Evolutionary conservation across 2,329 filamentous ascomycete genomes (phyloP), one percentile per base, ranked within the genome.

Genomic region (Cyclaneusma minus): DNA sequence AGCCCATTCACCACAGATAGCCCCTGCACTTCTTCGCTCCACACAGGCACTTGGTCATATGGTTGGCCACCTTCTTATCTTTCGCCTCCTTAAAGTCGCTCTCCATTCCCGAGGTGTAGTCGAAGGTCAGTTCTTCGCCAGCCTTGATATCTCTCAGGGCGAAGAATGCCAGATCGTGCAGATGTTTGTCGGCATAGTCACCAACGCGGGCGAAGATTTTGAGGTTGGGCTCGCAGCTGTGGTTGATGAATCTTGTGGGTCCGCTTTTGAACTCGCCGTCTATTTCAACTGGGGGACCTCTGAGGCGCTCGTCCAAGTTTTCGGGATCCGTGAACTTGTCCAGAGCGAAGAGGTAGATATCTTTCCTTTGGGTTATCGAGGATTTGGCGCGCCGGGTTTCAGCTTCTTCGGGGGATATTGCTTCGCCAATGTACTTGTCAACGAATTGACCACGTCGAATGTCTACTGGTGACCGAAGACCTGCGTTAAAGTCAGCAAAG

Each of bases 221-320:
- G 42, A 83, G 63, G 41, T 85, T 87, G 0, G 81, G 80, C 4
- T 80, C 67, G 45, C 81, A 87, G 2, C 68, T 78, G 47, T 89
- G 81, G 40, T 89, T 89, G 47, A 87, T 78, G 49, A 87, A 89
- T 3, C 80, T 66, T 0, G 78, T 81, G 0, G 79, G 77, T 0
- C 79, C 79, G 1, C 80, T 79, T 57, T 75, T 70, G 46, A 77
- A 78, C 45, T 85, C 74, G 7, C 82, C 82, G 30, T 74, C 71
- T 0, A 73, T 63, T 35, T 73, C 68, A 4, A 77, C 51, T 10
- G 69, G 60, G 5, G 62, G 53, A 0, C 60, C 63, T 3, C 59
- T 55, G 0, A 77, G 56, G 1, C 67, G 55, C n/a, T 56, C 51
- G 32, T 75, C 68, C 7, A 60, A 51, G 2, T 64, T 69, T 5